Conservation (phyloP, 2,329 filamentous ascomycete species). For the Pleoardoris graminearum region DNA sequence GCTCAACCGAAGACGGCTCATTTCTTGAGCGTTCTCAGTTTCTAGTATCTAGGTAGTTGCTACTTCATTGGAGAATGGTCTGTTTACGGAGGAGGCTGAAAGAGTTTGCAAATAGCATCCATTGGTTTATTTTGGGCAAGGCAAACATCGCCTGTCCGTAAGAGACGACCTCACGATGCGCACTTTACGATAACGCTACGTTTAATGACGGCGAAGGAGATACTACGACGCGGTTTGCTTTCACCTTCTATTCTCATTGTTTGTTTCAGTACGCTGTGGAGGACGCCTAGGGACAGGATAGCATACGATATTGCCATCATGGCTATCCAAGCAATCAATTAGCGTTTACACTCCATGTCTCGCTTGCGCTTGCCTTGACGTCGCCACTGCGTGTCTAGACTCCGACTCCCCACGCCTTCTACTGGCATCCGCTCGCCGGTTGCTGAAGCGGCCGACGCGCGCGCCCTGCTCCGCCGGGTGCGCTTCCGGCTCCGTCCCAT, state of each 20-base stretch:
- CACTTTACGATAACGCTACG: background rate
- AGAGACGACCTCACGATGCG: background rate
- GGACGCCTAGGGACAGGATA: background rate
- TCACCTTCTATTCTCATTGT: background rate
- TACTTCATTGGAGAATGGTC: background rate
- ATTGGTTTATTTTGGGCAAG: background rate
- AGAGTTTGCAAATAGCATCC: constrained; percentile 2
- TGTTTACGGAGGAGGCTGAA: background rate
- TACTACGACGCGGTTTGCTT: background rate
- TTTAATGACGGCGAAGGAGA: background rate
- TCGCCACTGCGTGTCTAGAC: background rate
- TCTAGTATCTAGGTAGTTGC: background rate
- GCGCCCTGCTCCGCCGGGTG: background rate
- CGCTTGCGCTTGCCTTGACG: background rate
- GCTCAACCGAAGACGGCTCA: background rate
- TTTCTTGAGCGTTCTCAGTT: background rate
- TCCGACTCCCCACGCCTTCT: background rate
- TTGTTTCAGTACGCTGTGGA: background rate
- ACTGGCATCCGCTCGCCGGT: background rate
- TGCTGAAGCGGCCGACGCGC: background rate
- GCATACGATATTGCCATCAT: background rate
- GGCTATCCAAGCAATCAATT: background rate
- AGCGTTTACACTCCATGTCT: background rate
- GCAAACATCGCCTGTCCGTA: background rate
- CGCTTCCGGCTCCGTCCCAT: background rate